These are phyloP conservation scores for Ceratobasidium sp. DNA, from an alignment of 1,284 basidiomycete genomes.

Conservation along the genomic window DNA sequence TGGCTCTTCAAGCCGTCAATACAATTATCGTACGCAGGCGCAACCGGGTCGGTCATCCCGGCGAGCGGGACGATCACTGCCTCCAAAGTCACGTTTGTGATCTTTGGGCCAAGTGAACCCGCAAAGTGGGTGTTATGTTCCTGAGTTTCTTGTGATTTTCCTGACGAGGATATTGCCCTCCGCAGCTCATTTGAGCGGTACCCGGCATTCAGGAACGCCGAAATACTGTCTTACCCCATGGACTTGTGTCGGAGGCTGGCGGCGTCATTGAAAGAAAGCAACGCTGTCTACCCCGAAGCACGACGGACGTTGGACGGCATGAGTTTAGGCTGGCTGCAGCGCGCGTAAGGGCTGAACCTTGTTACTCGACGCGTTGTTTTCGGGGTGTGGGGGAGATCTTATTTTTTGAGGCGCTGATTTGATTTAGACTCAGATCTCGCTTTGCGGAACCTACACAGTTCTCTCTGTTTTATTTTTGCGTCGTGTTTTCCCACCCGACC, in stretches of 20 bases:
- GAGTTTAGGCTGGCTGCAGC: constrained; percentile 78
- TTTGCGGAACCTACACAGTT: background rate
- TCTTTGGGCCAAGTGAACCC: constrained; percentile 66
- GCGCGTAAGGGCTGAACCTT: constrained; percentile 29
- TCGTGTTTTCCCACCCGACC: constrained; percentile 5
- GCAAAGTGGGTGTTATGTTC: constrained; percentile 60
- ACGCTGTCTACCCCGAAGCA: constrained; percentile 73
- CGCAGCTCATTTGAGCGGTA: constrained; percentile 57
- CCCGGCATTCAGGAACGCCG: constrained; percentile 75
- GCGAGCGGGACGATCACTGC: constrained; percentile 70
- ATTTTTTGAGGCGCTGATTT: constrained; percentile 26
- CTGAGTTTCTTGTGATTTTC: background rate
- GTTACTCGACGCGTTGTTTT: background rate
- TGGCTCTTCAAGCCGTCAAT: constrained; percentile 93
- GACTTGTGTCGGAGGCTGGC: constrained; percentile 74
- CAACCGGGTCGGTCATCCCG: constrained; percentile 67
- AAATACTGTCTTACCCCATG: constrained; percentile 80
- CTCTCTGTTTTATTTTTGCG: background rate
- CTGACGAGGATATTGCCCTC: background rate
- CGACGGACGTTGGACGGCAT: constrained; percentile 80
- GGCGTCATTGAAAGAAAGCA: constrained; percentile 75
- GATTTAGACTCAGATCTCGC: constrained; percentile 23
- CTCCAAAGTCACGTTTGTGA: constrained; percentile 80
- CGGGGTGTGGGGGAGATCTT: background rate
- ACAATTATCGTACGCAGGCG: constrained; percentile 73